Evolutionary conservation across 805 yeast genomes (phyloP).

Genomic region (Wickerhamiella bombiphila): DNA sequence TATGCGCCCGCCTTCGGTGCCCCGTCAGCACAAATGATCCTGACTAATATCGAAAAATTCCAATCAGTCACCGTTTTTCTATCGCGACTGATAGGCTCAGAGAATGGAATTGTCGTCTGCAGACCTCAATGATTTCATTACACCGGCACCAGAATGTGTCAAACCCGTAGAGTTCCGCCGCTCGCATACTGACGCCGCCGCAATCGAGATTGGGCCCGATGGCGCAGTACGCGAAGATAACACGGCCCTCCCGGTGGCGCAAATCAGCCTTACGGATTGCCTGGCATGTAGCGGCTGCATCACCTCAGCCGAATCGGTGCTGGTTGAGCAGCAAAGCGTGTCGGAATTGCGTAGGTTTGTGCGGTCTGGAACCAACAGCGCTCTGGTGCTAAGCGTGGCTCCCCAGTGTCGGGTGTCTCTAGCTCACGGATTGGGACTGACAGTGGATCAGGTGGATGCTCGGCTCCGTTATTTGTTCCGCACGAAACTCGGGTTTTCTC

Average conservation of each 20-base stretch:
- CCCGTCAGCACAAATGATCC: background rate
- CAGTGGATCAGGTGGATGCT: slow-evolving; percentile 45
- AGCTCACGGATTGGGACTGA: slow-evolving; percentile 47
- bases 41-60: slow-evolving; percentile 1
- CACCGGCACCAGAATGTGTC: slow-evolving; percentile 89
- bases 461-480: slow-evolving; percentile 44
- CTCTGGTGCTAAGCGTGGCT: slow-evolving; percentile 62
- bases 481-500: slow-evolving; percentile 48
- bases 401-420: slow-evolving; percentile 79
- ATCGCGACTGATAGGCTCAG: slow-evolving; percentile 40
- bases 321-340: slow-evolving; percentile 83
- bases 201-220: slow-evolving; percentile 42
- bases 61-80: background rate
- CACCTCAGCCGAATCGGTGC: slow-evolving; percentile 90
- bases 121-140: slow-evolving; percentile 88
- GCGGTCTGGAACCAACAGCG: slow-evolving; percentile 19
- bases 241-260: slow-evolving; percentile 46
- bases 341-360: slow-evolving; percentile 55
- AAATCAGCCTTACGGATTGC: slow-evolving; percentile 82
- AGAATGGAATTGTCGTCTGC: slow-evolving; percentile 78
- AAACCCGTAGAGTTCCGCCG: slow-evolving; percentile 53
- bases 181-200: slow-evolving; percentile 24
- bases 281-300: slow-evolving; percentile 95
- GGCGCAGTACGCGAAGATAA: slow-evolving; percentile 60
- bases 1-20: slow-evolving; percentile 4